phyloP scores from a whole-genome alignment of 108 stramenopile genomes.

The Pseudonitzschia multistriata region DNA sequence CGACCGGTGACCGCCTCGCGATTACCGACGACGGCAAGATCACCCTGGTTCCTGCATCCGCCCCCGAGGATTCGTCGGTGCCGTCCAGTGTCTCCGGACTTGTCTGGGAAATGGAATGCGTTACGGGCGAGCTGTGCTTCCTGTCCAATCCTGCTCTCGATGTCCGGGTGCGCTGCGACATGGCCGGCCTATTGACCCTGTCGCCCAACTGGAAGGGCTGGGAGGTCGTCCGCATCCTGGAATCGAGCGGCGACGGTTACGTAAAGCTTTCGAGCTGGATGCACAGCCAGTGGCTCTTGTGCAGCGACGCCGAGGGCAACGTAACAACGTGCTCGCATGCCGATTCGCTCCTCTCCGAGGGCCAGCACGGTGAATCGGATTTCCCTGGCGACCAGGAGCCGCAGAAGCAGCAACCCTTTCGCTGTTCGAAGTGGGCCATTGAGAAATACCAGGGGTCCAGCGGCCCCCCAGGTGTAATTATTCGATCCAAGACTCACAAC shows the following conservation, averaged over 20 bases:
- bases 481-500: slow-evolving; percentile 25
- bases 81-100: background rate
- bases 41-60: too few species aligned
- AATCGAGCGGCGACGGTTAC: slow-evolving; percentile 9
- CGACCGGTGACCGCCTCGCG: background rate
- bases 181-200: slow-evolving; percentile 22
- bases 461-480: slow-evolving; percentile 28
- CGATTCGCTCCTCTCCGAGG: slow-evolving; percentile 3
- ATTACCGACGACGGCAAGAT: background rate
- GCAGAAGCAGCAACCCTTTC: background rate
- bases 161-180: slow-evolving; percentile 33
- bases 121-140: slow-evolving; percentile 20
- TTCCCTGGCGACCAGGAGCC: background rate
- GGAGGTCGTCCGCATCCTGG: slow-evolving; percentile 43
- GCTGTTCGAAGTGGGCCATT: slow-evolving; percentile 39
- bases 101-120: slow-evolving; percentile 19
- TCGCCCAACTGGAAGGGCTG: slow-evolving; percentile 32
- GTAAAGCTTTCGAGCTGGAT: slow-evolving; percentile 40
- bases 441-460: slow-evolving; percentile 30
- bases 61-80: too few species aligned
- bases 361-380: background rate
- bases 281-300: slow-evolving; percentile 37
- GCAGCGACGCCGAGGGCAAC: slow-evolving; percentile 2
- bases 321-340: background rate
- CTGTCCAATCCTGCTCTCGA: slow-evolving; percentile 7